Evolutionary conservation across 2,329 filamentous ascomycete genomes (phyloP).

Genomic region (Xylariaceae sp.): DNA sequence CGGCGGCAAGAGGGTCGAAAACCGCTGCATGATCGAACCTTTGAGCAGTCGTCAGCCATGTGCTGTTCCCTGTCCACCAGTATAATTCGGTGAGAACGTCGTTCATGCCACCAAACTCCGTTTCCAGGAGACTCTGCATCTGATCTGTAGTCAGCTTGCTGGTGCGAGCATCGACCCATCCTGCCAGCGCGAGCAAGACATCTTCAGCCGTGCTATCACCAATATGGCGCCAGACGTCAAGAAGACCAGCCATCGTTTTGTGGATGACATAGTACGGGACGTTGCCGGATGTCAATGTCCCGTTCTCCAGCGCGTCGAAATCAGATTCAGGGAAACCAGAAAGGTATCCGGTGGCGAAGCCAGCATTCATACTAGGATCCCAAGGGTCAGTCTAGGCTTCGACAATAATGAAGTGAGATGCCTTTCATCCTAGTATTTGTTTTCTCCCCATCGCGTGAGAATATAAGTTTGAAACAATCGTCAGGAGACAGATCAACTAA

Average conservation of each 20-base stretch:
- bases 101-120: conserved; percentile 52
- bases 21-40: conserved; percentile 46
- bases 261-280: conserved; percentile 53
- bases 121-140: conserved; percentile 45
- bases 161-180: conserved; percentile 46
- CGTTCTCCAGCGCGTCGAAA: conserved; percentile 37
- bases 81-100: conserved; percentile 46
- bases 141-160: conserved; percentile 34
- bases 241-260: conserved; percentile 47
- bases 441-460: too few species aligned
- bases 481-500: too few species aligned
- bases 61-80: conserved; percentile 38
- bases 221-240: conserved; percentile 44
- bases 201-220: conserved; percentile 38
- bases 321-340: conserved; percentile 50
- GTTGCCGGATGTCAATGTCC: conserved; percentile 43
- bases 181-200: conserved; percentile 39
- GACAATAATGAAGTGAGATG: too few species aligned
- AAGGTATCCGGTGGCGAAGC: conserved; percentile 42
- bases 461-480: too few species aligned
- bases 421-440: too few species aligned
- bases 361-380: conserved; percentile 24
- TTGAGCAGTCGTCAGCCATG: conserved; percentile 42
- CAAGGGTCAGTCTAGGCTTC: too few species aligned
- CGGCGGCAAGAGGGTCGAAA: conserved; percentile 41